These are phyloP conservation scores for Starmera amethionina DNA, from an alignment of 805 yeast species.

Conservation along the genomic window DNA sequence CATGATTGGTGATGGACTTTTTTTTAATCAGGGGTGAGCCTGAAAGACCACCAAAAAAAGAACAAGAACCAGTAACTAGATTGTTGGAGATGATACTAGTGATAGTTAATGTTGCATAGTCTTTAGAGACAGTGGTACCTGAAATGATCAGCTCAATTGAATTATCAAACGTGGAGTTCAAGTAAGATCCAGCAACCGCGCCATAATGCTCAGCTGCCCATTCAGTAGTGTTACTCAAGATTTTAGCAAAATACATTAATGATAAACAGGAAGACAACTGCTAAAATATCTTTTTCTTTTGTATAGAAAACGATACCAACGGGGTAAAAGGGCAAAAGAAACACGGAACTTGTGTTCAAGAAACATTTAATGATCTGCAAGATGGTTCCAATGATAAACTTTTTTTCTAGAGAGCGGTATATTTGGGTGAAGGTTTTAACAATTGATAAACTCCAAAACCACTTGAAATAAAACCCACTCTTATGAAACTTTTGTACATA, in stretches of 20 bases:
- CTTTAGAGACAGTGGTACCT: conserved; percentile 36
- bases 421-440: conserved; percentile 3
- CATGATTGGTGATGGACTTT: conserved; percentile 8
- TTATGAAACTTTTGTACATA: conserved; percentile 9
- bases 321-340: conserved; percentile 13
- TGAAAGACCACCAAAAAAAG: conserved; percentile 14
- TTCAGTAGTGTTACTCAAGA: conserved; percentile 15
- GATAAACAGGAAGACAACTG: conserved; percentile 15
- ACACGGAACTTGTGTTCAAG: conserved; percentile 10
- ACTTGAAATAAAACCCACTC: conserved; percentile 5
- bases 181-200: conserved; percentile 37
- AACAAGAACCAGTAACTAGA: conserved; percentile 20
- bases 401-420: conserved; percentile 8
- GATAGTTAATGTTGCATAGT: conserved; percentile 38
- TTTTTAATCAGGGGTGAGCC: conserved; percentile 8
- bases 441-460: conserved; percentile 7
- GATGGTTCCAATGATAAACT: conserved; percentile 7
- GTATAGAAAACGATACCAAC: conserved; percentile 12
- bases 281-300: conserved; percentile 7
- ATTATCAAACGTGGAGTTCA: conserved; percentile 43
- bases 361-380: conserved; percentile 9
- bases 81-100: conserved; percentile 38
- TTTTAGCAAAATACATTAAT: conserved; percentile 15
- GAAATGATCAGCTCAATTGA: conserved; percentile 42
- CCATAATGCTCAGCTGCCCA: conserved; percentile 15